Evolutionary conservation across 129 eudicot genomes (phyloP), one percentile per base, ranked within the genome.

Genomic region (Artemisia argyi): DNA sequence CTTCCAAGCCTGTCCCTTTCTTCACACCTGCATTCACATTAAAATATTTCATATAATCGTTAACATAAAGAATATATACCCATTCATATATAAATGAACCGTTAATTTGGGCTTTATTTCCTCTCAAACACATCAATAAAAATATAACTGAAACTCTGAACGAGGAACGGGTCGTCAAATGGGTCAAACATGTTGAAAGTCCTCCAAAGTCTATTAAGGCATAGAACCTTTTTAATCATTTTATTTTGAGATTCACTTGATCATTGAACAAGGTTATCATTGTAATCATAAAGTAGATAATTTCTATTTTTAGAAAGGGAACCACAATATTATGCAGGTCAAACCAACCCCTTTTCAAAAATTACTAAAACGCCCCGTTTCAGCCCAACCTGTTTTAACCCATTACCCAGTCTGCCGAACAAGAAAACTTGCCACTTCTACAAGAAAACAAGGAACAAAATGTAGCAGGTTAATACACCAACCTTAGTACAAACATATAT

Each of bases 401-500:
- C 46, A 39, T 39, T 39, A 39, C 10, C 46, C 46, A 39, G 46
- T 8, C 2, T 39, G 46, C 46, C 46, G 5, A 5, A 5, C 9
- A 39, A 39, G 44, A 39, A 7, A 39, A 39, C 44, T 39, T 39
- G 44, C 10, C 9, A 39, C 44, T 7, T 42, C 16, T 28, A 65
- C 12, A 26, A 18, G 14, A 66, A 66, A 2, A 15, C n/a, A 66
- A 18, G 9, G 17, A 15, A 28, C 22, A 26, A 71, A 26, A 28
- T 22, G 65, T 65, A 32, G 12, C 56, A 42, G 3, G 46, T 39
- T 28, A 56, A 20, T 62, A 30, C 35, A 30, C 89, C 74, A 63
- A 89, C 95, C 96, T 89, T 89, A 46, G 77, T 82, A 77, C 98
- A 92, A 47, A 89, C 92, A 76, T 92, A 92, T 20, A 92, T 92